Base-by-base conservation (phyloP, 2,329 filamentous ascomycete genomes). In the Aureobasidium sp. region DNA sequence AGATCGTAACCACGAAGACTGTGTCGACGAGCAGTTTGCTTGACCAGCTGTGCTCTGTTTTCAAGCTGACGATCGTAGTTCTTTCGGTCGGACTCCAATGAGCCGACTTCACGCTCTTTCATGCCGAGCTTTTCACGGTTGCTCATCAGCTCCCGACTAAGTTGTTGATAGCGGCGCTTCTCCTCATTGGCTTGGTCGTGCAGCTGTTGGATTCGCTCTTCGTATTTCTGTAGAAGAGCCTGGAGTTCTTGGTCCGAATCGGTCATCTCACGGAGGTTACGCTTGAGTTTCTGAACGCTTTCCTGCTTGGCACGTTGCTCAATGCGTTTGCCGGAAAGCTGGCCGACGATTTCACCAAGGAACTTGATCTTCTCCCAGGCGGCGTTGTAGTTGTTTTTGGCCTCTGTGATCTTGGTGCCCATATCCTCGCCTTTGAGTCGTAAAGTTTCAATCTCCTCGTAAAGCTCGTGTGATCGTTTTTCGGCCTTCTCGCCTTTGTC, bases 1-100 rank as follows among this genome's bases (percentile, higher is more conserved):
- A 87, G 84, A 65, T 96, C 91, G 70, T 89, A 96, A 0, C 92
- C 92, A 37, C 90, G 87, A 65, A 99, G 89, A 63, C 84, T 86
- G 73, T 96, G 89, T 29, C 81, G 81, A 49, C 84, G 81, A 17
- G 93, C 91, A 41, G 90, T 86, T 62, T 92, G 87, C 66, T 87
- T 90, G 61, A 97, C 85, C 73, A 96, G 82, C 11, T 83, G 81
- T 69, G 87, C 82, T 42, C 93, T 88, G 48, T 83, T 79, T 67
- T 84, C 79, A 3, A 96, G 72, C 66, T 97, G 89, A 4, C 88
- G 84, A 71, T 97, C 90, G 71, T 94, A 90, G 68, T 88, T 90
- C 65, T 90, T 87, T 76, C 93, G 91, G 71, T 96, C 88, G 2
- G 92, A 93, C 73, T 94, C 85, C 67, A 88, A 86, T 67, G 87